Base-by-base conservation (phyloP, 352 stramenopile species). In the Phytophthora cryptogea region DNA sequence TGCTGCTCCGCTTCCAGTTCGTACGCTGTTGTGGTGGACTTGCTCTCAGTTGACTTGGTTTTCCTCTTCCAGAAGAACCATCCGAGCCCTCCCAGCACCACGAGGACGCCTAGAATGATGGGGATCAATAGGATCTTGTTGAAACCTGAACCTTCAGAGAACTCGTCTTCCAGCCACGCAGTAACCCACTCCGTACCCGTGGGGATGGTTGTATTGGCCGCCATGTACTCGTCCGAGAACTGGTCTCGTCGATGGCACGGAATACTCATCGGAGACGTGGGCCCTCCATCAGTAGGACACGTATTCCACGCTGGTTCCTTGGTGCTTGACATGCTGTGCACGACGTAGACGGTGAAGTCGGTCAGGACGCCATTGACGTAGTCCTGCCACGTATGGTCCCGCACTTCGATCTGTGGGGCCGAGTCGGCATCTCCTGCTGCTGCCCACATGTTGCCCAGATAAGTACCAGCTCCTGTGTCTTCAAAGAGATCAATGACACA, bases 401-500 rank as follows among this genome's bases (percentile, higher is more conserved):
- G 6, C 20, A 68, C 41, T 39, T 52, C 36, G 16, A 70, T 62
- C 39, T 51, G 7, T 0, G 62, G 62, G 2, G 46, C 49, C 4
- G 68, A 26, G 9, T 68, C 35, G 1, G 61, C 54, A 32, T 78
- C 59, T 1, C 59, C 66, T 4, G 59, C 64, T 14, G 31, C 68
- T 2, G 59, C 23, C 64, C 64, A 72, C 64, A 72, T 69, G 27
- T 70, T 66, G 33, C 53, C 48, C 40, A 77, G 30, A 9, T 52
- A 57, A 0, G 27, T 47, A 0, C 26, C 27, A 3, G 52, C 54
- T 0, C 54, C 35, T 4, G 17, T 2, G 27, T 59, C 53, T 0
- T 59, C 39, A 26, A 59, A 69, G 8, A 51, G 30, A 14, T 78
- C 68, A 14, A 62, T 45, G 3, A 68, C 66, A 31, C 74, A 80